Evolutionary conservation across 2,329 filamentous ascomycete species (phyloP), one percentile per base, ranked within the genome.

Genomic region (Calonectria honghensis): DNA sequence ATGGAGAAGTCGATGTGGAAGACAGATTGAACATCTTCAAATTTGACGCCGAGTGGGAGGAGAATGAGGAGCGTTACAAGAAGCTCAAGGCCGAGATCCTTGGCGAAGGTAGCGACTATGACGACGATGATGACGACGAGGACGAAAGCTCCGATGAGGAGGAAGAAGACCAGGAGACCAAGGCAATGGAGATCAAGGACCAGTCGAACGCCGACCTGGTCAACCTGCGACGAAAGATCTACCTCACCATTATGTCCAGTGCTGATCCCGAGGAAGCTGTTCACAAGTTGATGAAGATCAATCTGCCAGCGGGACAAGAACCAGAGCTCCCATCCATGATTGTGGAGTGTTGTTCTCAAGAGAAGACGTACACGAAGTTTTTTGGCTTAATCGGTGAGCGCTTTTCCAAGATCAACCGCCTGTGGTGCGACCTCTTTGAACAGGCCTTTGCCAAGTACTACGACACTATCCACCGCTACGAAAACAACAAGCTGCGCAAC

Each of bases 361-460:
- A 98, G 85, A 95, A 96, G 80, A 98, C 97, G 1, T 99, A 98
- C 85, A 96, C 96, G 75, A 98, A 98, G 84, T 99, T 98, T 86
- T 98, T 97, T 82, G 97, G 97, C 16, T 88, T 98, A 77, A 96
- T 98, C 71, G 97, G 95, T 39, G 97, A 99, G 86, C 92, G 96
- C 31, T 98, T 99, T 85, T 95, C 96, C 82, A 98, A 98, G 86
- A 92, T 99, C 81, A 98, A 98, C 85, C 92, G 97, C 29, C 90
- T 98, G 66, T 99, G 97, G 97, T 94, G 93, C 35, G 95, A 97
- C 77, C 90, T 98, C 7, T 98, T 98, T 78, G 96, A 98, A 85
- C 92, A 95, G 78, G 91, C 94, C 29, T 99, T 99, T 84, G 91
- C 91, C 75, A 96, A 96, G 81, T 98, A 98, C 86, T 99, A 98